These are phyloP conservation scores for Myriangium duriaei DNA, from an alignment of 2,329 filamentous ascomycete species.

Conservation along the genomic window DNA sequence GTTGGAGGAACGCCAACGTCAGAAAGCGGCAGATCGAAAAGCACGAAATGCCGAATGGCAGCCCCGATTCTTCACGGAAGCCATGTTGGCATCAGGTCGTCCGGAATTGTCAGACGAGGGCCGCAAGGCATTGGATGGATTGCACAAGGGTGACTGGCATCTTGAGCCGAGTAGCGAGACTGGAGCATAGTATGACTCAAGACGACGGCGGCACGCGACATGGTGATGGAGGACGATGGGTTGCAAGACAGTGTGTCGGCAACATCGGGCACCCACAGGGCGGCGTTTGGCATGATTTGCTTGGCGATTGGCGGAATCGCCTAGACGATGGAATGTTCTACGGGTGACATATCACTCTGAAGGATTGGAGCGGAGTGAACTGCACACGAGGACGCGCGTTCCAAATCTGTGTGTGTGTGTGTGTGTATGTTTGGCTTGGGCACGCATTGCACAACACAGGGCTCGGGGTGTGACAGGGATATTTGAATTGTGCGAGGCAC, in stretches of 20 bases:
- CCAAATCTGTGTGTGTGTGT: no score
- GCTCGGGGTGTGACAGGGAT: no score
- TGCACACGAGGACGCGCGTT: no score
- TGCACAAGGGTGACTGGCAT: conserved; percentile 41
- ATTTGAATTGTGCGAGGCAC: no score
- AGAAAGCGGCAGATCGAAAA: conserved; percentile 71
- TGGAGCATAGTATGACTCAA: conserved; percentile 19
- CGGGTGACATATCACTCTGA: no score
- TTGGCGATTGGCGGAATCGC: no score
- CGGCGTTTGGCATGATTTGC: not conserved
- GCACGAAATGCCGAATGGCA: conserved; percentile 57
- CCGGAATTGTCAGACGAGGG: conserved; percentile 53
- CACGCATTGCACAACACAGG: no score
- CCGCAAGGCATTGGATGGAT: conserved; percentile 40
- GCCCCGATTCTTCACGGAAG: conserved; percentile 73
- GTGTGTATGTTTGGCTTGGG: no score
- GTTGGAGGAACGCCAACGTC: conserved; percentile 78
- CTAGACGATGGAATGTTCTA: no score
- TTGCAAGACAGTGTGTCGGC: no score
- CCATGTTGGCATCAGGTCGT: conserved; percentile 46
- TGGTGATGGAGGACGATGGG: no score
- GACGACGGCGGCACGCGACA: not conserved
- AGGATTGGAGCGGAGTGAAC: no score
- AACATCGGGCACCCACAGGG: not conserved
- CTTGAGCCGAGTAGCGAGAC: conserved; percentile 34